Evolutionary conservation across 208 protist species (phyloP).

Genomic region (Wallacemonas sp.): DNA sequence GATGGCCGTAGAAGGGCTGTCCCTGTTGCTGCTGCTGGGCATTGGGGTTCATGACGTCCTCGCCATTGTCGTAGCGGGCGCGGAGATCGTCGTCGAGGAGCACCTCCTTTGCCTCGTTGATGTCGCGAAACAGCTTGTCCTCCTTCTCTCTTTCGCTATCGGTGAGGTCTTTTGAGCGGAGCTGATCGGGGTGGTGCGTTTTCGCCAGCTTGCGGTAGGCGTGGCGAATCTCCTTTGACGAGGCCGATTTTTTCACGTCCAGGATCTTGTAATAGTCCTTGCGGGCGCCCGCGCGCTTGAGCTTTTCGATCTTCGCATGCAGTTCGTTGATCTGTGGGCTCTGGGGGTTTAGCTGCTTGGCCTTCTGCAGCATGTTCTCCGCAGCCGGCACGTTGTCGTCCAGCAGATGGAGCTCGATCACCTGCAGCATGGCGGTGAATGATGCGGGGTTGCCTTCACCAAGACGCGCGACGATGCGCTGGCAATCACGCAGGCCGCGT

Average conservation of each 20-base stretch:
- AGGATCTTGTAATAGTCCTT: slow-evolving; percentile 95
- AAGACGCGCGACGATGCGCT: slow-evolving; percentile 34
- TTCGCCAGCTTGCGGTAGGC: slow-evolving; percentile 91
- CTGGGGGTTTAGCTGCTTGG: slow-evolving; percentile 28
- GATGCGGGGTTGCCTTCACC: slow-evolving; percentile 42
- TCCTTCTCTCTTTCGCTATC: slow-evolving; percentile 67
- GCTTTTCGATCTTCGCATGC: slow-evolving; percentile 21
- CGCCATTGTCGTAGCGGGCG: slow-evolving; percentile 84
- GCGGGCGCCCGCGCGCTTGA: slow-evolving; percentile 28
- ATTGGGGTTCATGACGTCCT: slow-evolving; percentile 81
- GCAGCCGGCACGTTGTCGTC: slow-evolving; percentile 76
- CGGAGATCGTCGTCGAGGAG: slow-evolving; percentile 88
- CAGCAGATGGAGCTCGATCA: slow-evolving; percentile 79
- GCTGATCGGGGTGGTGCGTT: slow-evolving; percentile 88
- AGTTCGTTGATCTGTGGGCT: slow-evolving; percentile 30
- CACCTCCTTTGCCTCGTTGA: slow-evolving; percentile 92
- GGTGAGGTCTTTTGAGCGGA: slow-evolving; percentile 71
- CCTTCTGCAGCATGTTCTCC: slow-evolving; percentile 36
- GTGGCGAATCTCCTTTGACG: slow-evolving; percentile 79
- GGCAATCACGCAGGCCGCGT: slow-evolving; percentile 56
- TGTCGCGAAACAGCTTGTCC: slow-evolving; percentile 84
- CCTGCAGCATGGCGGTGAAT: slow-evolving; percentile 53
- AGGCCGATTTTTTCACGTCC: slow-evolving; percentile 83
- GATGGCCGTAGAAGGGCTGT: slow-evolving; percentile 68
- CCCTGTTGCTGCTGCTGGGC: slow-evolving; percentile 37